Evolutionary conservation across 106 monocot species (phyloP).

Genomic region (Narthecium ossifragum): DNA sequence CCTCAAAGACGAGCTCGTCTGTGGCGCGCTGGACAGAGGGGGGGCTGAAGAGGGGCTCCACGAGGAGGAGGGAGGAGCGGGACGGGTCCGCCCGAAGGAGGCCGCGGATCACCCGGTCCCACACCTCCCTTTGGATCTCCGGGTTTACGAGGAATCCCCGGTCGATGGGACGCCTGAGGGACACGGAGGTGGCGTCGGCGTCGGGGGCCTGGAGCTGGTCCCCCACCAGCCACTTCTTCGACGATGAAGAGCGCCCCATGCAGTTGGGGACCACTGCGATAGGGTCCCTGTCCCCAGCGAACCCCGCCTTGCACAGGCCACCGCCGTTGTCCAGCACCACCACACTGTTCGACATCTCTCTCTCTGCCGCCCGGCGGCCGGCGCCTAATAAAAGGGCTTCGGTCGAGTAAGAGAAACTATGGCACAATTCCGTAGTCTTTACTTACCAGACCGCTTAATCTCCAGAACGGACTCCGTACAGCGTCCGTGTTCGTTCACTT

Average conservation of each 20-base stretch:
- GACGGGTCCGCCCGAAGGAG: slow-evolving; percentile 45
- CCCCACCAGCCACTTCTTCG: slow-evolving; percentile 51
- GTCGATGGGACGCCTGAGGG: slow-evolving; percentile 86
- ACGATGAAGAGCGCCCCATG: slow-evolving; percentile 39
- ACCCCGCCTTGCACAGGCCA: slow-evolving; percentile 84
- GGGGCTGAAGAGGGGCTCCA: slow-evolving; percentile 85
- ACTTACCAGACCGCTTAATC: no score
- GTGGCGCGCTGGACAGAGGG: slow-evolving; percentile 58
- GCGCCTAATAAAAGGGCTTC: no score
- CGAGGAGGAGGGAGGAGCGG: slow-evolving; percentile 70
- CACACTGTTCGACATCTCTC: slow-evolving; percentile 26
- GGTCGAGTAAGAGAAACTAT: no score
- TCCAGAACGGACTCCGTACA: no score
- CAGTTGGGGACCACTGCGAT: slow-evolving; percentile 79
- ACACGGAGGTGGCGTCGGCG: slow-evolving; percentile 58
- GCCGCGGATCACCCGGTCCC: slow-evolving; percentile 64
- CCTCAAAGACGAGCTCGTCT: slow-evolving; percentile 95
- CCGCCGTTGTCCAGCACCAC: slow-evolving; percentile 94
- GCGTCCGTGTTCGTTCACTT: no score
- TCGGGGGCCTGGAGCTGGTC: slow-evolving; percentile 68
- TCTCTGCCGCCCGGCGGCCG: no score
- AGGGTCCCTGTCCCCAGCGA: slow-evolving; percentile 84
- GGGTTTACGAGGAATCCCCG: slow-evolving; percentile 87
- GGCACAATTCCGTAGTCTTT: no score
- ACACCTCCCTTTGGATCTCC: slow-evolving; percentile 70